These are phyloP conservation scores for Suhomyces terraborum DNA, from an alignment of 1,139 yeast species.

Conservation along the genomic window DNA sequence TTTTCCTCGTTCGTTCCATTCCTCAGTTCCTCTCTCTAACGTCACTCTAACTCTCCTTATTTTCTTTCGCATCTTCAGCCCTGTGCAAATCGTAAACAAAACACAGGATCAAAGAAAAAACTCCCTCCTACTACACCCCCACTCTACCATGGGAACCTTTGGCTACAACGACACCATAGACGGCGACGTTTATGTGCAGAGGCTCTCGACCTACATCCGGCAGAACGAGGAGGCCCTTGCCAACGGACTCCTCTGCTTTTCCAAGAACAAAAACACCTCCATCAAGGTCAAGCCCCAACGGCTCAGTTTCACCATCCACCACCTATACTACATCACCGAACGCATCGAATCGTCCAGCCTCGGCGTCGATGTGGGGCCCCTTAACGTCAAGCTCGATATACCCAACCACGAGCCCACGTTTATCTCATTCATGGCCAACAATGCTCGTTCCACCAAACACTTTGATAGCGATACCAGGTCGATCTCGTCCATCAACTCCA, in stretches of 20 bases:
- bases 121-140: background rate
- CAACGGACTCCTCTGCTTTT: conserved; percentile 46
- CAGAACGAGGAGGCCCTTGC: conserved; percentile 49
- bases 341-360: conserved; percentile 56
- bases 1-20: too few relatives aligned
- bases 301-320: conserved; percentile 60
- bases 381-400: conserved; percentile 58
- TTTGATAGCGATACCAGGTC: conserved; percentile 61
- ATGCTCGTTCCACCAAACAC: conserved; percentile 45
- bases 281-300: conserved; percentile 52
- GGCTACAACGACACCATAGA: conserved; percentile 36
- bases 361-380: conserved; percentile 62
- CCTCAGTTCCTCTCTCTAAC: too few relatives aligned
- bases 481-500: conserved; percentile 62
- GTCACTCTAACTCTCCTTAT: too few relatives aligned
- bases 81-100: conserved; percentile 11
- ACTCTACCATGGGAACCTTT: conserved; percentile 20
- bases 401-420: conserved; percentile 61
- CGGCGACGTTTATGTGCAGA: conserved; percentile 47
- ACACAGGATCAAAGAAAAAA: conserved; percentile 6
- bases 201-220: conserved; percentile 42
- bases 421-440: conserved; percentile 52
- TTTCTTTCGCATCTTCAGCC: too few relatives aligned
- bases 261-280: conserved; percentile 30
- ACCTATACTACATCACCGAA: conserved; percentile 60